A percentile compares a stretch with the other conserved stretches of the same genome.
These are phyloP conservation scores for Geotrichum europaeum DNA, from an alignment of 1,139 yeast genomes.

Conservation along the genomic window DNA sequence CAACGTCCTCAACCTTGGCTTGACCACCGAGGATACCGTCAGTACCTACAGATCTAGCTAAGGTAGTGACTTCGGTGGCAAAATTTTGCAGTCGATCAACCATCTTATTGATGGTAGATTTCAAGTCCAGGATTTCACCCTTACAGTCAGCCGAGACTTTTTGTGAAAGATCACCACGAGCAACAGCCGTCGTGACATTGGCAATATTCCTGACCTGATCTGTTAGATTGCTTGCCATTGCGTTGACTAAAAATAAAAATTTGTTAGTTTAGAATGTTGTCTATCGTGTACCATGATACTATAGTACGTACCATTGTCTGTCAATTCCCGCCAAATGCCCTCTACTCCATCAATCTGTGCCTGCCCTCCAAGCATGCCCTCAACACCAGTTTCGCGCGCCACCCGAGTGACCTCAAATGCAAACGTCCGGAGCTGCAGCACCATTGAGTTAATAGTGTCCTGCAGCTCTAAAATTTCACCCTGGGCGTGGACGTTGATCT, in stretches of 20 bases:
- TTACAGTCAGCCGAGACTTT: conserved; percentile 86
- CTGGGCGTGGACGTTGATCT: conserved; percentile 77
- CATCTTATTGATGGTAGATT: conserved; percentile 75
- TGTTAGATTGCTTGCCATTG: conserved; percentile 83
- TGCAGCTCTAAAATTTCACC: conserved; percentile 76
- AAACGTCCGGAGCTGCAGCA: conserved; percentile 78
- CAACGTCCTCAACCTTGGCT: conserved; percentile 87
- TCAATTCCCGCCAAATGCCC: conserved; percentile 85
- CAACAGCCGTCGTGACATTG: conserved; percentile 87
- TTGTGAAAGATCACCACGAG: conserved; percentile 80
- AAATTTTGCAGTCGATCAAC: conserved; percentile 84
- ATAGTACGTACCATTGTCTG: conserved; percentile 53
- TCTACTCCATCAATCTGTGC: conserved; percentile 78
- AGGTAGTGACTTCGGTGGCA: conserved; percentile 82
- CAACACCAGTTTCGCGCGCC: conserved; percentile 85
- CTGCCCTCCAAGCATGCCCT: conserved; percentile 83
- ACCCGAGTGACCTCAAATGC: conserved; percentile 86
- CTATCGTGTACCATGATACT: neutral
- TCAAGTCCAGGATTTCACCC: conserved; percentile 78
- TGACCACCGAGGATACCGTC: conserved; percentile 87
- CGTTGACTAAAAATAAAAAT: conserved; percentile 43
- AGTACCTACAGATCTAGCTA: conserved; percentile 85
- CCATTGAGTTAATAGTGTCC: conserved; percentile 79
- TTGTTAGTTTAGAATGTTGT: neutral
- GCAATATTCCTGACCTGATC: conserved; percentile 87